Conservation (phyloP, 176 grass and related monocot species). For the Dendrocalamus sinicus region DNA sequence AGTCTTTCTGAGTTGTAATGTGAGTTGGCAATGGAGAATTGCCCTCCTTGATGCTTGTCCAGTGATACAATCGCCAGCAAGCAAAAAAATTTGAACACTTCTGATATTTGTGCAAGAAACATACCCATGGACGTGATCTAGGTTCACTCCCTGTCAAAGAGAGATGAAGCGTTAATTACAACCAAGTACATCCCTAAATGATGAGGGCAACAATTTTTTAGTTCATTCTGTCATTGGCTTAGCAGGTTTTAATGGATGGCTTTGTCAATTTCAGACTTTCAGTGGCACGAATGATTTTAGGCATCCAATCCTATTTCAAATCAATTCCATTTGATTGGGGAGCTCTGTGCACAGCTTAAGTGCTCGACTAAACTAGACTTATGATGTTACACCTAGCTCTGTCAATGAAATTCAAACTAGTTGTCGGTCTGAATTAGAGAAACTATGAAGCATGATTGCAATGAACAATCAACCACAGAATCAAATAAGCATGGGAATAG, state of each 20-base stretch:
- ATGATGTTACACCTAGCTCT: not conserved
- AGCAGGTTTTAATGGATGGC: not conserved
- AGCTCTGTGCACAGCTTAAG: not conserved
- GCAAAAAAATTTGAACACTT: no score
- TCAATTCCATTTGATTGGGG: not conserved
- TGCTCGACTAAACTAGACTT: no score
- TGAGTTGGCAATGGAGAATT: no score
- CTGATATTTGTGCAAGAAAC: not conserved
- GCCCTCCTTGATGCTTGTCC: no score
- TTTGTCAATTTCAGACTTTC: not conserved
- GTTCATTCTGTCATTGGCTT: not conserved
- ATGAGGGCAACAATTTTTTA: not conserved
- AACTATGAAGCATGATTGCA: not conserved
- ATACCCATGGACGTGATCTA: not conserved
- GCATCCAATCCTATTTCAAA: not conserved
- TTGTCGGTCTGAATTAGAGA: not conserved
- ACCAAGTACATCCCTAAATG: not conserved
- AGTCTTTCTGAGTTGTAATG: no score
- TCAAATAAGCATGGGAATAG: not conserved
- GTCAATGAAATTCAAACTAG: not conserved
- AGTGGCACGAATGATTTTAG: not conserved
- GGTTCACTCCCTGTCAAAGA: not conserved
- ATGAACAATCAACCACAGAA: no score
- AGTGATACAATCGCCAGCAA: no score
- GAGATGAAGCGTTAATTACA: not conserved